Conservation (phyloP, 306 rosid genomes). For the Abrus pulchellus region DNA sequence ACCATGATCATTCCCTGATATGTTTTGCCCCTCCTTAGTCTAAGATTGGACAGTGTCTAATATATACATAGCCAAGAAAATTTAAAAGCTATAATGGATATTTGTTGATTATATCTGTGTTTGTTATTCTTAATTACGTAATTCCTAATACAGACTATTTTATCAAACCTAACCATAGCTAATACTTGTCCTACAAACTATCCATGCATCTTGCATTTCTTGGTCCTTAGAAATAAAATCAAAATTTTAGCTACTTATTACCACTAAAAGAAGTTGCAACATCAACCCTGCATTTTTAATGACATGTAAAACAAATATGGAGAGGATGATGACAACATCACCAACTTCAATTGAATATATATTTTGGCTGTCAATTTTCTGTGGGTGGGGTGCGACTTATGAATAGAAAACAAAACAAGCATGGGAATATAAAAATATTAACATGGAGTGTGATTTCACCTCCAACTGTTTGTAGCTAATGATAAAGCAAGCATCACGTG, state of each 20-base stretch:
- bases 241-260: background rate
- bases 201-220: background rate
- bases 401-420: background rate
- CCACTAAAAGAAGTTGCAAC: background rate
- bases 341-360: slow-evolving; percentile 38
- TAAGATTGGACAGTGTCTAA: background rate
- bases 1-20: slow-evolving; percentile 62
- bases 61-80: background rate
- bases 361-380: slow-evolving; percentile 33
- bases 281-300: background rate
- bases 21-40: slow-evolving; percentile 48
- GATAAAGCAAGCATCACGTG: slow-evolving; percentile 43
- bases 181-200: background rate
- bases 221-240: background rate
- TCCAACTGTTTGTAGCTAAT: slow-evolving; percentile 25
- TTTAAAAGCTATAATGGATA: background rate
- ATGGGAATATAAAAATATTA: slow-evolving; percentile 16
- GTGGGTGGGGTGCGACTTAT: slow-evolving; percentile 38
- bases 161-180: background rate
- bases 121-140: background rate
- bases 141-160: background rate
- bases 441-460: slow-evolving; percentile 38
- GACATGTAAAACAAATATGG: slow-evolving; percentile 34
- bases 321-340: slow-evolving; percentile 37
- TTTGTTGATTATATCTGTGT: background rate